Percentiles rank a stretch among this genome's conserved stretches.
These are phyloP conservation scores for Calycina marina DNA, from an alignment of 2,329 filamentous ascomycete genomes.

Conservation along the genomic window DNA sequence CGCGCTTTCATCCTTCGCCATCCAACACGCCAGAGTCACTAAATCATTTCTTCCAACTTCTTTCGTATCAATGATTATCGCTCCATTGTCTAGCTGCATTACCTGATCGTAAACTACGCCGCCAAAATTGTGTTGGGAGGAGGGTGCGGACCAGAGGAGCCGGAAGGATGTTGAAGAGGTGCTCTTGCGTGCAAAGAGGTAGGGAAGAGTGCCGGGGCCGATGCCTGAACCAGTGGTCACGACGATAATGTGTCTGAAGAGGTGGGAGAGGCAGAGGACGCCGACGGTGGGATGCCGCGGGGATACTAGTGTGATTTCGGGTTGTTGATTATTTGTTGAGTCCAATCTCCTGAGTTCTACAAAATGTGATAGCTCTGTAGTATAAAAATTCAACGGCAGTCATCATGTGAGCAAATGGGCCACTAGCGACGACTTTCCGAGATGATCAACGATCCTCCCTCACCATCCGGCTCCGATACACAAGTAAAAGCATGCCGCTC, in stretches of 20 bases:
- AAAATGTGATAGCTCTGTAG: too few relatives aligned
- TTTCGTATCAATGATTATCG: conserved; percentile 24
- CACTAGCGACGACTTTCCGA: too few relatives aligned
- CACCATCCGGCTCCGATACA: conserved; percentile 31
- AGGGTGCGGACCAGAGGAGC: conserved; percentile 25
- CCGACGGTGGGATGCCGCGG: conserved; percentile 32
- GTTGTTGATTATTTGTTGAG: conserved; percentile 32
- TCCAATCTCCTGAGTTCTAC: conserved; percentile 48
- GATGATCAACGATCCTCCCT: conserved; percentile 38
- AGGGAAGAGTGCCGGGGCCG: conserved; percentile 25
- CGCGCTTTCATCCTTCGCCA: conserved; percentile 20
- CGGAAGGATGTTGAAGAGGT: conserved; percentile 17
- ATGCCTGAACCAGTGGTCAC: conserved; percentile 27
- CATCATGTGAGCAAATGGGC: too few relatives aligned
- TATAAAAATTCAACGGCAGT: too few relatives aligned
- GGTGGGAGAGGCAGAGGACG: conserved; percentile 23
- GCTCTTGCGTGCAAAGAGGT: conserved; percentile 21
- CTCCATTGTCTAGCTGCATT: conserved; percentile 21
- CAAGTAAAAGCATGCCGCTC: conserved; percentile 47
- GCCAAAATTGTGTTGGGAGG: conserved; percentile 23
- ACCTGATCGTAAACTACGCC: conserved; percentile 22
- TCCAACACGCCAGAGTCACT: conserved; percentile 20
- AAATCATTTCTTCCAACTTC: conserved; percentile 22
- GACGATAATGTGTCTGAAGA: conserved; percentile 24
- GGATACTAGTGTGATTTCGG: conserved; percentile 37